phyloP scores from a whole-genome alignment of 106 monocot species.

The Triglochin maritima region DNA sequence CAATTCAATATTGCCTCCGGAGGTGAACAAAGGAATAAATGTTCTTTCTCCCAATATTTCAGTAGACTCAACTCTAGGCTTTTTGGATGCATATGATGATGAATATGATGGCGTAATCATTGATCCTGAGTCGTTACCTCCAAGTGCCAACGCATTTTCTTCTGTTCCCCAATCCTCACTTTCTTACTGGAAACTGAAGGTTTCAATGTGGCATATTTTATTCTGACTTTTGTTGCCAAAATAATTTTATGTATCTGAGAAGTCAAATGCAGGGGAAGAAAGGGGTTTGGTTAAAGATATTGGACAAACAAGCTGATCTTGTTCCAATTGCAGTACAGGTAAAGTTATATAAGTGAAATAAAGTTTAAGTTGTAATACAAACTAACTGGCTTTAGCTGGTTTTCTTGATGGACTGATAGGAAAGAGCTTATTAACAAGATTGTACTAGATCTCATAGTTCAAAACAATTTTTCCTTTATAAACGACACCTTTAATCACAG shows the following conservation, averaged over 20 bases:
- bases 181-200: constrained; percentile 53
- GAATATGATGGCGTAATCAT: constrained; percentile 67
- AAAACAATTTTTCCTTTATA: too few relatives aligned
- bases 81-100: constrained; percentile 67
- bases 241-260: not conserved
- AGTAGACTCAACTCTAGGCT: constrained; percentile 19
- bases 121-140: constrained; percentile 47
- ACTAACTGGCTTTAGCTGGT: too few relatives aligned
- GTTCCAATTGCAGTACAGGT: constrained; percentile 80
- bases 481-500: too few relatives aligned
- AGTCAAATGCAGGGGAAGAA: constrained; percentile 49
- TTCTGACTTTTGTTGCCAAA: not conserved
- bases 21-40: constrained; percentile 12
- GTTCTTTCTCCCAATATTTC: constrained; percentile 29
- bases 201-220: not conserved
- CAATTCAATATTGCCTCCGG: not conserved
- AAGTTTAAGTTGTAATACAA: not conserved
- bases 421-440: not conserved
- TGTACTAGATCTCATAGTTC: too few relatives aligned
- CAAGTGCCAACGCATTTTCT: constrained; percentile 40
- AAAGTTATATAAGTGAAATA: not conserved
- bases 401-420: not conserved
- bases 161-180: constrained; percentile 59
- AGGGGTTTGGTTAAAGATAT: constrained; percentile 72
- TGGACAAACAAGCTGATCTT: constrained; percentile 53